phyloP scores from a whole-genome alignment of 768 basidiomycete genomes.

The Pisolithus orientalis region DNA sequence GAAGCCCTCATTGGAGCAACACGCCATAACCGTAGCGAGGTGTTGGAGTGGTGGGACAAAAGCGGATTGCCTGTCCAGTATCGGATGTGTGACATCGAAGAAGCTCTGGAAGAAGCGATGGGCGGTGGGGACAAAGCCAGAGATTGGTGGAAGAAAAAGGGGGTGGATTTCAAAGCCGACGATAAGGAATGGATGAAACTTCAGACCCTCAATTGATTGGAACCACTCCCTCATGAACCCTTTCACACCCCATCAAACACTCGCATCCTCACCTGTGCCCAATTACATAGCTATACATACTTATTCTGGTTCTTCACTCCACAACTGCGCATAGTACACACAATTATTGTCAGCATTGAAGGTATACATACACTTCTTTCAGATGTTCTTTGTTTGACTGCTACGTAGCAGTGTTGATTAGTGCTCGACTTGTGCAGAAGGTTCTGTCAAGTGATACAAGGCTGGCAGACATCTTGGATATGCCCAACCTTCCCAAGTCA shows the following conservation, averaged over 20 bases:
- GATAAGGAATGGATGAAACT: slow-evolving; percentile 88
- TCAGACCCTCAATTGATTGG: slow-evolving; percentile 57
- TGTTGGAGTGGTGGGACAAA: slow-evolving; percentile 85
- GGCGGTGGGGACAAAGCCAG: slow-evolving; percentile 71
- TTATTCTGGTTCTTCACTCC: not conserved
- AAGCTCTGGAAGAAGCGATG: slow-evolving; percentile 83
- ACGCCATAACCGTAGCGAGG: slow-evolving; percentile 71
- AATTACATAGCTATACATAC: not conserved
- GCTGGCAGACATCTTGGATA: not conserved
- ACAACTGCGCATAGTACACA: not conserved
- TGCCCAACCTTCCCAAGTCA: no score
- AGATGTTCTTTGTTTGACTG: no score
- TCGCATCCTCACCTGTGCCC: not conserved
- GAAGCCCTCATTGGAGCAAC: slow-evolving; percentile 79
- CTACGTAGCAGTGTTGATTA: no score
- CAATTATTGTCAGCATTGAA: not conserved
- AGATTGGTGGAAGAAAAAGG: slow-evolving; percentile 77
- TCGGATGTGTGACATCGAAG: slow-evolving; percentile 88
- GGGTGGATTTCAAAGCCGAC: slow-evolving; percentile 77
- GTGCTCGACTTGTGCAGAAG: no score
- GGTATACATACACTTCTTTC: not conserved
- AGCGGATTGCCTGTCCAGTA: slow-evolving; percentile 77
- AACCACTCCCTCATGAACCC: not conserved
- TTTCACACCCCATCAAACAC: not conserved
- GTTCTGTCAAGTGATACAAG: not conserved